These are phyloP conservation scores for Botryotinia calthae DNA, from an alignment of 2,329 filamentous ascomycete species.

Conservation along the genomic window DNA sequence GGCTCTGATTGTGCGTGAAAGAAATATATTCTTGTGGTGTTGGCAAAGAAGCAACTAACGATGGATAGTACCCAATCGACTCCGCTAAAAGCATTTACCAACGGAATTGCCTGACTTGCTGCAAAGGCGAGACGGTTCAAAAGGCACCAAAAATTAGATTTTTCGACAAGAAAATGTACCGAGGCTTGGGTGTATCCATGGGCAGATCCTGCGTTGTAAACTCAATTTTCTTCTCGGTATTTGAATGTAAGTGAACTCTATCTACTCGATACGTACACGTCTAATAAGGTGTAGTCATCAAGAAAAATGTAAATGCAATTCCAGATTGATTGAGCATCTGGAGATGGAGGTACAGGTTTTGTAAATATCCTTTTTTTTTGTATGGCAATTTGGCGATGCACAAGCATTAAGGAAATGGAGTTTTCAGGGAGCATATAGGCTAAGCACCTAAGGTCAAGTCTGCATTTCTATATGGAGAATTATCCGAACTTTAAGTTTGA, in stretches of 20 bases:
- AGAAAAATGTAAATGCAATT: conserved; percentile 52
- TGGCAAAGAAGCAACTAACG: conserved; percentile 15
- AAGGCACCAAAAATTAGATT: conserved; percentile 71
- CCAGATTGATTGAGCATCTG: conserved; percentile 31
- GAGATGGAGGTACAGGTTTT: background rate
- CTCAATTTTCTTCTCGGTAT: conserved; percentile 85
- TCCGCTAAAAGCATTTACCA: conserved; percentile 85
- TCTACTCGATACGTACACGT: background rate
- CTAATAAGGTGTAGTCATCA: conserved; percentile 50
- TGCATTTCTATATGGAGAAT: background rate
- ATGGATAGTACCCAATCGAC: conserved; percentile 57
- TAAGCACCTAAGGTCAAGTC: background rate
- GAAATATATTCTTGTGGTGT: background rate
- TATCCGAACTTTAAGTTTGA: background rate
- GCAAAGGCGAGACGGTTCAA: conserved; percentile 61
- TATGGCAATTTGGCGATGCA: conserved; percentile 16
- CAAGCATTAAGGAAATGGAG: conserved; percentile 16
- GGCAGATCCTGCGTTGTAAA: conserved; percentile 78
- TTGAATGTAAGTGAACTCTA: conserved; percentile 53
- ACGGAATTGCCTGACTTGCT: conserved; percentile 71
- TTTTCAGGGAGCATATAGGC: conserved; percentile 13
- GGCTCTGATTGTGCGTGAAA: conserved; percentile 47
- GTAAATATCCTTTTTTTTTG: conserved; percentile 22
- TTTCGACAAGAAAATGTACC: conserved; percentile 75
- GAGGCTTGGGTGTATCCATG: conserved; percentile 80